These are phyloP conservation scores for Neurospora tetraspora DNA, from an alignment of 495 filamentous ascomycete species.

Conservation along the genomic window DNA sequence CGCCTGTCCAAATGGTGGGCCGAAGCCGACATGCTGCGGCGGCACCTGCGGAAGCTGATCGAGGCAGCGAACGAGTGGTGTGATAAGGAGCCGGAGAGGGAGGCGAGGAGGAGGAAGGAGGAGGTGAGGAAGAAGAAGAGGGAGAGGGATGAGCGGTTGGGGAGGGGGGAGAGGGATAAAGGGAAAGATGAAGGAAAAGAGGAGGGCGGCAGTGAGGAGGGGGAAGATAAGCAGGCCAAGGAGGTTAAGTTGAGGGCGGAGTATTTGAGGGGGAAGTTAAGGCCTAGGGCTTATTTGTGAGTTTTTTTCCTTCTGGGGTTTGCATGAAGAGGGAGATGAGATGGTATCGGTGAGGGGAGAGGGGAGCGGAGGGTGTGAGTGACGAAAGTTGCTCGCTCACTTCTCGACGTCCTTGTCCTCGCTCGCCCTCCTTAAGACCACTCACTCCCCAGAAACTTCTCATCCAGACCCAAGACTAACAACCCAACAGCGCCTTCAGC, in stretches of 20 bases:
- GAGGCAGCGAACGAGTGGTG: conserved; percentile 23
- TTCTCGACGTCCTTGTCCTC: neutral
- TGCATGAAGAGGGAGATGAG: neutral
- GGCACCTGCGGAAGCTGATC: conserved; percentile 45
- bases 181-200: conserved; percentile 10
- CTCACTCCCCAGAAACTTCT: neutral
- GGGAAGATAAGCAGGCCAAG: conserved; percentile 9
- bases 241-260: conserved; percentile 8
- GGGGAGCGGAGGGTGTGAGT: neutral
- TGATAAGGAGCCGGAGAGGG: conserved; percentile 1
- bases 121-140: conserved; percentile 7
- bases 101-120: conserved; percentile 1
- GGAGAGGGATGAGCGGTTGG: neutral
- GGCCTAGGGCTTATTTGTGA: conserved; percentile 26
- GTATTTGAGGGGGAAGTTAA: conserved; percentile 10
- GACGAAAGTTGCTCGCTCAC: neutral
- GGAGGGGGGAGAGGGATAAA: neutral
- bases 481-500: conserved; percentile 48
- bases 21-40: conserved; percentile 54
- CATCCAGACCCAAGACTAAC: neutral
- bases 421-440: neutral
- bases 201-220: conserved; percentile 7
- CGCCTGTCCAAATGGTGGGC: conserved; percentile 63
- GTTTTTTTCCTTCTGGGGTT: conserved; percentile 1
- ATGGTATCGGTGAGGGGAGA: neutral